A percentile compares a stretch with the other conserved stretches of the same genome.
Conservation (phyloP, 495 filamentous ascomycete species). For the Staphylotrichum longicolle region DNA sequence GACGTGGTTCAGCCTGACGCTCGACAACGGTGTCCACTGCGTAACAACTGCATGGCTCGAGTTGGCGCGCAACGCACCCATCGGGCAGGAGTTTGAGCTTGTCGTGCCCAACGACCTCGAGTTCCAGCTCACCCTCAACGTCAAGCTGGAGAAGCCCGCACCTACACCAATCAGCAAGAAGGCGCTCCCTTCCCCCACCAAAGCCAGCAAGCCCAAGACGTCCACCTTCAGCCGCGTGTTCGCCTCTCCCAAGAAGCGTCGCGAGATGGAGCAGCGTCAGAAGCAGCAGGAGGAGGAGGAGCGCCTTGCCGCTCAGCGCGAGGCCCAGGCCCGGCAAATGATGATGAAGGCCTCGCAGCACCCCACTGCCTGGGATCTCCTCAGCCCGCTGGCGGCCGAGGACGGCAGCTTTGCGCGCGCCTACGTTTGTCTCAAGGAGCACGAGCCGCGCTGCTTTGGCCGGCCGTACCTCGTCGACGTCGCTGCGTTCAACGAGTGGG, state of each 20-base stretch:
- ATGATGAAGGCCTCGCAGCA: constrained; percentile 36
- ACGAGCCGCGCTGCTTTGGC: constrained; percentile 81
- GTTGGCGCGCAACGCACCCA: constrained; percentile 86
- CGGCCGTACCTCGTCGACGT: constrained; percentile 83
- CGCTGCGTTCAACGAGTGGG: constrained; percentile 98
- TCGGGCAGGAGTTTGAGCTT: constrained; percentile 97
- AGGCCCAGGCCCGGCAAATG: constrained; percentile 60
- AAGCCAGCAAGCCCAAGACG: constrained; percentile 61
- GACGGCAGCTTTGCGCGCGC: constrained; percentile 92
- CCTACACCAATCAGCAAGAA: constrained; percentile 39
- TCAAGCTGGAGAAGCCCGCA: constrained; percentile 81
- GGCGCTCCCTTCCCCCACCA: constrained; percentile 53
- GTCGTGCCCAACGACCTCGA: constrained; percentile 95
- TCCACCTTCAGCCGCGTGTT: constrained; percentile 91
- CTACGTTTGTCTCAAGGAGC: constrained; percentile 88
- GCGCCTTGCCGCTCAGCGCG: constrained; percentile 59
- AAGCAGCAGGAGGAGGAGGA: constrained; percentile 75
- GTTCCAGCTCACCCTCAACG: constrained; percentile 94
- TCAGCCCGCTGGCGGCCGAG: constrained; percentile 78
- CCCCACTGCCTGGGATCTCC: constrained; percentile 77
- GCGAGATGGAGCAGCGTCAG: constrained; percentile 80
- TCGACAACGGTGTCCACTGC: constrained; percentile 96
- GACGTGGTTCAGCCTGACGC: constrained; percentile 86
- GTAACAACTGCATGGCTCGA: constrained; percentile 96
- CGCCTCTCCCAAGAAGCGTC: constrained; percentile 89